Conservation (phyloP, 352 stramenopile species). For the Saprolegnia parasitica region DNA sequence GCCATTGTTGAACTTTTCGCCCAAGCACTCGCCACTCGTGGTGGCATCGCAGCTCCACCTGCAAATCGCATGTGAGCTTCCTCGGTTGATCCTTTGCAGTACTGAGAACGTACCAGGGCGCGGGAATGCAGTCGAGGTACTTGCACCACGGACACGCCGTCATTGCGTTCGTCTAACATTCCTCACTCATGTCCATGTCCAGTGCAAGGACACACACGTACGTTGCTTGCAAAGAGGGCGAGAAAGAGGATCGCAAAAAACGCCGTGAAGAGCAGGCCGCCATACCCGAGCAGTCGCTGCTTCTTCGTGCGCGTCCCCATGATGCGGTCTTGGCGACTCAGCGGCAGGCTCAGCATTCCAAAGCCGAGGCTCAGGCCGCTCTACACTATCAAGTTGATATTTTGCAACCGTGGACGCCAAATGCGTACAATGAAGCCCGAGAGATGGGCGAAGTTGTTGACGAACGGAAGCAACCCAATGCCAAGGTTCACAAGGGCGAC, state of each 20-base stretch:
- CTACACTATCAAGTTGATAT: conserved; percentile 1
- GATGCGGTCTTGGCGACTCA: conserved; percentile 19
- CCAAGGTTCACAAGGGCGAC: conserved; percentile 58
- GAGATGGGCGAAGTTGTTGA: conserved; percentile 77
- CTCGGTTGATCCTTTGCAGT: neutral
- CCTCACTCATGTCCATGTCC: neutral
- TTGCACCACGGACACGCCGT: conserved; percentile 27
- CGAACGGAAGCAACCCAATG: conserved; percentile 60
- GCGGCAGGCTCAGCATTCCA: conserved; percentile 12
- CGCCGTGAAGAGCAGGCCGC: conserved; percentile 3
- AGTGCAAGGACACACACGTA: neutral
- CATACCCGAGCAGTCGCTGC: conserved; percentile 8
- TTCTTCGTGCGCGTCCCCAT: conserved; percentile 15
- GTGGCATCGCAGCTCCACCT: conserved; percentile 24
- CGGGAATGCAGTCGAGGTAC: conserved; percentile 25
- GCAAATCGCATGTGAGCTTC: neutral
- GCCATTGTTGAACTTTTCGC: conserved; percentile 24
- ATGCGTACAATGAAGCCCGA: conserved; percentile 43
- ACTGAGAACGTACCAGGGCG: conserved; percentile 14
- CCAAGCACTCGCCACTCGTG: conserved; percentile 9
- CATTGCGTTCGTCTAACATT: conserved; percentile 22
- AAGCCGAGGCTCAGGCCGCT: conserved; percentile 23
- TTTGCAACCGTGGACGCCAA: conserved; percentile 1
- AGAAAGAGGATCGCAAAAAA: conserved; percentile 20
- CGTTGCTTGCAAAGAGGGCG: conserved; percentile 10